phyloP scores from a whole-genome alignment of 345 rosid genomes.

The Sonneratia caseolaris region DNA sequence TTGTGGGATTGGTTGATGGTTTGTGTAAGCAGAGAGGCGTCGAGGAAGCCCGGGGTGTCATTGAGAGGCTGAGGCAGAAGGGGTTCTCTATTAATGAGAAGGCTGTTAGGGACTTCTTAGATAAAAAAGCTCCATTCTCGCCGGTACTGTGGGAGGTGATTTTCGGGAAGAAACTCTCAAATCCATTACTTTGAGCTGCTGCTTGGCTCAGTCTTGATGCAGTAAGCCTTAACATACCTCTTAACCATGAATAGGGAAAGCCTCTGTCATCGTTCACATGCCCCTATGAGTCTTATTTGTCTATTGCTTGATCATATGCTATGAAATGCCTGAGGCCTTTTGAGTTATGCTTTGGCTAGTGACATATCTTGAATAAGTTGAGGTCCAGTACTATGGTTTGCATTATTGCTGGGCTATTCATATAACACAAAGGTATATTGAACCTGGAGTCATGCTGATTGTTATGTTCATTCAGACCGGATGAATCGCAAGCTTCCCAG shows the following conservation, averaged over 20 bases:
- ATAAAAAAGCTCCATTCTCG: conserved; percentile 54
- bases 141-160: conserved; percentile 64
- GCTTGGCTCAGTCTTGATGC: neutral
- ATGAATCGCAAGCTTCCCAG: too few species aligned
- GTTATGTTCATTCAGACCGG: too few species aligned
- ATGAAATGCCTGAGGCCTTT: too few species aligned
- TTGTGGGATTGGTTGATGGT: conserved; percentile 76
- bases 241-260: neutral
- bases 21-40: conserved; percentile 57
- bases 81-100: conserved; percentile 58
- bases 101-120: conserved; percentile 66
- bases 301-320: neutral
- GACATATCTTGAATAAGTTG: too few species aligned
- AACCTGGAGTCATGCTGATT: too few species aligned
- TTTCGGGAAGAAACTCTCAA: conserved; percentile 43
- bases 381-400: too few species aligned
- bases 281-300: neutral
- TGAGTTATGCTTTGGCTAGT: too few species aligned
- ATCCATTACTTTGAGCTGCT: conserved; percentile 21
- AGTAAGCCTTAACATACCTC: neutral
- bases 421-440: too few species aligned
- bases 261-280: neutral
- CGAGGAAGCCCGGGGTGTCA: conserved; percentile 39
- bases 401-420: too few species aligned
- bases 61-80: conserved; percentile 40